Evolutionary conservation across 2,329 filamentous ascomycete species (phyloP).

Genomic region (Scytalidium lignicola): DNA sequence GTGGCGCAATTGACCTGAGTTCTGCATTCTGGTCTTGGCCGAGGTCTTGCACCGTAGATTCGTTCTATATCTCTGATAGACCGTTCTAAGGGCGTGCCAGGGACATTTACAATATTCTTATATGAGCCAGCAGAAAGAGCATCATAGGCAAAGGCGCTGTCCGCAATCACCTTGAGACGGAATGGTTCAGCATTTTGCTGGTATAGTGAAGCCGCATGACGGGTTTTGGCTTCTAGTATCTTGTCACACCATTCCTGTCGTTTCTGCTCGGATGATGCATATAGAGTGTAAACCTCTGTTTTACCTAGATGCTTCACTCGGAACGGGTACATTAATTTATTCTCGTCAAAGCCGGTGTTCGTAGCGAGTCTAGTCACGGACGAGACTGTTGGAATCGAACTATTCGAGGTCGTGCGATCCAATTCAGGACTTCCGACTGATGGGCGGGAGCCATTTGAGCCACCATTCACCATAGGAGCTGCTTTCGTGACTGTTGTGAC

Average conservation of each 20-base stretch:
- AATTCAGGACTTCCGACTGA: slow-evolving; percentile 38
- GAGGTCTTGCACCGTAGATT: slow-evolving; percentile 63
- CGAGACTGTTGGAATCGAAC: slow-evolving; percentile 53
- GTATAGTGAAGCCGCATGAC: slow-evolving; percentile 81
- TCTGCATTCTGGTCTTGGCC: slow-evolving; percentile 74
- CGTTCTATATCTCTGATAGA: slow-evolving; percentile 86
- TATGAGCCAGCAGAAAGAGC: slow-evolving; percentile 52
- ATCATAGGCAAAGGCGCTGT: slow-evolving; percentile 85
- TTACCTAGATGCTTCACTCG: slow-evolving; percentile 92
- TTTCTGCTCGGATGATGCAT: slow-evolving; percentile 69
- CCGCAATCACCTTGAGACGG: slow-evolving; percentile 83
- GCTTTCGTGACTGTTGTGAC: slow-evolving; percentile 56
- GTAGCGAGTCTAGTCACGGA: slow-evolving; percentile 40
- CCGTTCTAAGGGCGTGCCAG: slow-evolving; percentile 84
- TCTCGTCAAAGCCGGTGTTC: slow-evolving; percentile 41
- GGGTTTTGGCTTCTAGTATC: slow-evolving; percentile 91
- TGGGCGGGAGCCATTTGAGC: slow-evolving; percentile 41
- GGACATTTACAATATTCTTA: slow-evolving; percentile 67
- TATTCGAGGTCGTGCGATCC: slow-evolving; percentile 62
- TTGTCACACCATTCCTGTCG: slow-evolving; percentile 87
- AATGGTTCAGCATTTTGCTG: slow-evolving; percentile 96
- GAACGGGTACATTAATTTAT: slow-evolving; percentile 73
- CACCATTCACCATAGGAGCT: slow-evolving; percentile 55
- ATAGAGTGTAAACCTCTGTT: slow-evolving; percentile 80
- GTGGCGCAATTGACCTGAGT: slow-evolving; percentile 90